These are phyloP conservation scores for Solanum aculeatissimum DNA, from an alignment of 305 asterid genomes.

Conservation along the genomic window DNA sequence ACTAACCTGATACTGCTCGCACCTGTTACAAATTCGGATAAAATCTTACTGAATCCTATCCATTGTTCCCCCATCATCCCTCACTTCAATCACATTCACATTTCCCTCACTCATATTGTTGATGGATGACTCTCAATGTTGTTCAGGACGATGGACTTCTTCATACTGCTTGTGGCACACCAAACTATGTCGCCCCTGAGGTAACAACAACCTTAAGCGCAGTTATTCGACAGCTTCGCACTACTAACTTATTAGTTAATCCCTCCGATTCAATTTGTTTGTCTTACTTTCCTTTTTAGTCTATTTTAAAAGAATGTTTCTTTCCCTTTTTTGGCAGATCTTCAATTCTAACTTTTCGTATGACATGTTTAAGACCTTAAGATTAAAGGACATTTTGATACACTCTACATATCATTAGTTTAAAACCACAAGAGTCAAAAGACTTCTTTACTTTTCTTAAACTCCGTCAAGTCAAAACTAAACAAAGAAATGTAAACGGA, in stretches of 20 bases:
- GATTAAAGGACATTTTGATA: background rate
- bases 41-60: background rate
- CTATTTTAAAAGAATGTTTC: background rate
- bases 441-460: background rate
- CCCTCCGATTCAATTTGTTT: background rate
- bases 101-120: background rate
- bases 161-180: conserved; percentile 90
- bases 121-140: background rate
- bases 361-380: background rate
- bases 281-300: background rate
- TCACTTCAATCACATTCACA: background rate
- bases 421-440: background rate
- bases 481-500: background rate
- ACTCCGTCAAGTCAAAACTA: background rate
- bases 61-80: background rate
- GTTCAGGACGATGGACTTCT: conserved; percentile 68
- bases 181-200: conserved; percentile 91
- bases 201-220: conserved; percentile 16
- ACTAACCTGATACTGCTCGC: background rate
- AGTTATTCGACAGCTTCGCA: background rate
- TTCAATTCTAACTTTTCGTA: background rate
- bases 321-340: background rate
- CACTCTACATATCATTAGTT: background rate
- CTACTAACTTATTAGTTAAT: background rate
- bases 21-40: background rate